Evolutionary conservation across 208 protist species (phyloP).

Genomic region (Leishmania mexicana): DNA sequence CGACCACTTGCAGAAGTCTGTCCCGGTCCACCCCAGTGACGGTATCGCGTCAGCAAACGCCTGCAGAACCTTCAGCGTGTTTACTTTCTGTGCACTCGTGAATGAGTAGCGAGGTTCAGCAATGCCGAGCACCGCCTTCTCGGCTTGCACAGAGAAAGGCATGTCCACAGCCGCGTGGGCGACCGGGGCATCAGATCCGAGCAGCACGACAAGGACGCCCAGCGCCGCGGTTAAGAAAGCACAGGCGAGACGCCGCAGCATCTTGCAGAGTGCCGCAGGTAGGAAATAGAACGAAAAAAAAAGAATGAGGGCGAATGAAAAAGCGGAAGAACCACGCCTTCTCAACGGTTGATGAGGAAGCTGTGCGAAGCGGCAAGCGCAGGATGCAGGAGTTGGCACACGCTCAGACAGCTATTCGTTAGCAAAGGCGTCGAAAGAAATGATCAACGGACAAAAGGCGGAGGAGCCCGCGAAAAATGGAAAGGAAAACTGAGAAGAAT

Average conservation of each 20-base stretch:
- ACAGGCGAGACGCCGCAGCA: not conserved
- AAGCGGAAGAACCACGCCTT: not conserved
- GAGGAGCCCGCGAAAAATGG: not conserved
- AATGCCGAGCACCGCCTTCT: not conserved
- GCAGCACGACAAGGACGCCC: not conserved
- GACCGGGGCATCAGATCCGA: not conserved
- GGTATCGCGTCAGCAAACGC: conserved; percentile 14
- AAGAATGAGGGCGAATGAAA: too few species aligned
- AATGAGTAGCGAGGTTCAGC: not conserved
- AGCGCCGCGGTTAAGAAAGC: not conserved
- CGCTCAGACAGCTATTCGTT: not conserved
- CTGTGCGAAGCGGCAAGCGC: not conserved
- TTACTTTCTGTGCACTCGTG: not conserved
- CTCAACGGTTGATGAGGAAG: not conserved
- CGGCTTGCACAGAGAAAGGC: not conserved
- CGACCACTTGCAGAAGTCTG: not conserved
- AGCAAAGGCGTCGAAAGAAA: not conserved
- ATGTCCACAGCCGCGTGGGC: not conserved
- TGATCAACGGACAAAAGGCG: not conserved
- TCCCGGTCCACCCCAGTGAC: conserved; percentile 3
- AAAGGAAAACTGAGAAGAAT: not conserved
- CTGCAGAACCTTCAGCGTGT: conserved; percentile 4
- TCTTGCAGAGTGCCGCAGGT: not conserved
- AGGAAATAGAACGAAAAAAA: not conserved
- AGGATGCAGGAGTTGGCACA: not conserved